Evolutionary conservation across 108 stramenopile genomes (phyloP).

Genomic region (Asterionellopsis glacialis): DNA sequence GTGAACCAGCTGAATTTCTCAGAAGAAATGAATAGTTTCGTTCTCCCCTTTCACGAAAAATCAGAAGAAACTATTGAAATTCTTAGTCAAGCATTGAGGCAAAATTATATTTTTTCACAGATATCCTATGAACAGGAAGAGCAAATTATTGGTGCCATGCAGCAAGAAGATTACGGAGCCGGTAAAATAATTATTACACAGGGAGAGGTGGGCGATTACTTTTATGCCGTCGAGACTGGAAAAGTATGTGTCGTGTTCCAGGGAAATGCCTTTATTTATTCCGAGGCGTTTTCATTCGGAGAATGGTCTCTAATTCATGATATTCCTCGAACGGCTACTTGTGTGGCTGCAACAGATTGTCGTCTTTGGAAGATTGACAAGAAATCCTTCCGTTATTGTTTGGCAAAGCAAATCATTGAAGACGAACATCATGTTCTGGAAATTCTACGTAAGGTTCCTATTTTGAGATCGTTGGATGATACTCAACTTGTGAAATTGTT

Average conservation of each 20-base stretch:
- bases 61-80: conserved; percentile 37
- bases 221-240: conserved; percentile 63
- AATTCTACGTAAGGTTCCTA: conserved; percentile 52
- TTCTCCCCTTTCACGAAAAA: conserved; percentile 1
- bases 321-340: conserved; percentile 70
- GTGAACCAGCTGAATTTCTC: too few relatives aligned
- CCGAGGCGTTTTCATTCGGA: conserved; percentile 62
- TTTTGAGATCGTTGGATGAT: conserved; percentile 39
- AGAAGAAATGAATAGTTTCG: too few relatives aligned
- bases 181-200: conserved; percentile 84
- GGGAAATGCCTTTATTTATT: conserved; percentile 32
- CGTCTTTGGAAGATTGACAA: conserved; percentile 32
- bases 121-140: conserved; percentile 30
- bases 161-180: conserved; percentile 47
- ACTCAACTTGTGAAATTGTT: conserved; percentile 42
- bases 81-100: conserved; percentile 32
- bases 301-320: conserved; percentile 79
- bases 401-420: conserved; percentile 18
- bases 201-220: conserved; percentile 40
- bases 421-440: conserved; percentile 28
- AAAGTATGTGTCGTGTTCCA: conserved; percentile 40
- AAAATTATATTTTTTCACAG: conserved; percentile 43
- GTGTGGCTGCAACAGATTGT: conserved; percentile 27
- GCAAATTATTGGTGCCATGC: conserved; percentile 45
- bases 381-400: conserved; percentile 27